Evolutionary conservation across 495 filamentous ascomycete species (phyloP).

Genomic region (Baudoinia panamericana): DNA sequence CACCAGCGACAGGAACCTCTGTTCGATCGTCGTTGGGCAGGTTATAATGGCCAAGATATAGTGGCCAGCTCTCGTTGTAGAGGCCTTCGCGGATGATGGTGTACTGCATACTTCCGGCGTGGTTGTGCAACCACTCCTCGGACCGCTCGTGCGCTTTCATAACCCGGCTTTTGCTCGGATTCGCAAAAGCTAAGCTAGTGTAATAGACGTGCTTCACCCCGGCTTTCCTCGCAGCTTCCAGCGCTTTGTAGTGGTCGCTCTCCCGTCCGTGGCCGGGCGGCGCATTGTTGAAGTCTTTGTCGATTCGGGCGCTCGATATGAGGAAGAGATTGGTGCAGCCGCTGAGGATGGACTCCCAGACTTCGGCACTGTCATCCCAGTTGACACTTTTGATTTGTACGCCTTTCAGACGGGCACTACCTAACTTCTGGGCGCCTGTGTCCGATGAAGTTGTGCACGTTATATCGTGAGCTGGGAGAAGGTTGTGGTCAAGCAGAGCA

Average conservation of each 20-base stretch:
- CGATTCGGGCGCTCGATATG: constrained; percentile 34
- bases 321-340: constrained; percentile 38
- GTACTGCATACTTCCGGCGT: constrained; percentile 28
- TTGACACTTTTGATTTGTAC: constrained; percentile 31
- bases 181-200: constrained; percentile 48
- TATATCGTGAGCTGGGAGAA: constrained; percentile 27
- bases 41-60: constrained; percentile 54
- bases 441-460: constrained; percentile 25
- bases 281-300: constrained; percentile 26
- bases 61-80: constrained; percentile 54
- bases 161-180: constrained; percentile 40
- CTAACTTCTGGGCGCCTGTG: constrained; percentile 20
- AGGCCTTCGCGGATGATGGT: constrained; percentile 50
- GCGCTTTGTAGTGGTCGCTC: constrained; percentile 38
- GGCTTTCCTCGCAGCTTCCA: constrained; percentile 43
- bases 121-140: constrained; percentile 40
- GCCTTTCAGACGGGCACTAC: constrained; percentile 14
- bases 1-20: constrained; percentile 30
- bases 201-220: constrained; percentile 56
- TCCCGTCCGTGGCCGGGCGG: constrained; percentile 30
- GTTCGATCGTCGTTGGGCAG: constrained; percentile 21
- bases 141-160: constrained; percentile 58
- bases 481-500: constrained; percentile 29
- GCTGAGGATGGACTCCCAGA: constrained; percentile 28
- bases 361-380: constrained; percentile 29